Evolutionary conservation across 305 asterid species (phyloP), one percentile per base, ranked within the genome.

Genomic region (Caryopteris hybrid): DNA sequence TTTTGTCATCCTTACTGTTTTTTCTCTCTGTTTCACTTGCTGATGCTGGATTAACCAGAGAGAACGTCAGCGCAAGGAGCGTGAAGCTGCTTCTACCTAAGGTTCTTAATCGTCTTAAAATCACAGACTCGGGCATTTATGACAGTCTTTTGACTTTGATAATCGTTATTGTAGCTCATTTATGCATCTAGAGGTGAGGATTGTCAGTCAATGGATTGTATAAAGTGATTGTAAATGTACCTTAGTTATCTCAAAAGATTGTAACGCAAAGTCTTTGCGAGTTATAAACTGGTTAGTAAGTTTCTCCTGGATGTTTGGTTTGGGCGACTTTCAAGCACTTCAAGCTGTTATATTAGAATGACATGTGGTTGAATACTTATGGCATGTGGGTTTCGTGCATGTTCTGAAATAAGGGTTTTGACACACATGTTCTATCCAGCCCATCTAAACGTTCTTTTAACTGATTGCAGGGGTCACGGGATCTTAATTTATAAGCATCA

Each of bases 41-140:
- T 70, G 69, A 66, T 43, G 27, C 78, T 53, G 64, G 62, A 34
- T 66, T 72, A 36, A 69, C 23, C 82, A 86, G 93, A 80, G 91
- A 70, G 90, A 82, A 64, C 68, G 66, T 59, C 76, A 75, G 65
- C 82, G 66, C 36, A 76, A 27, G 72, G 88, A 83, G 76, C 83
- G 71, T 55, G 91, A 86, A 72, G 80, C 81, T 69, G 76, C 79
- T 17, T 73, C 80, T 36, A 38, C 66, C 38, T 70, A 64, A 65
- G 71, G 62, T 78, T 81, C 71, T 16, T 68, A 74, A 67, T 80
- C 75, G 56, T 59, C 81, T 14, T 82, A 76, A 63, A 21, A 39
- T 45, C 69, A 7, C 27, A 14, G 53, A 56, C 39, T 57, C 20
- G 29, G 55, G 54, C 57, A 57, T 17, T 70, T 51, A 27, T 54